Evolutionary conservation across 257 asterid genomes (phyloP).

Genomic region (Primulina tabacum): DNA sequence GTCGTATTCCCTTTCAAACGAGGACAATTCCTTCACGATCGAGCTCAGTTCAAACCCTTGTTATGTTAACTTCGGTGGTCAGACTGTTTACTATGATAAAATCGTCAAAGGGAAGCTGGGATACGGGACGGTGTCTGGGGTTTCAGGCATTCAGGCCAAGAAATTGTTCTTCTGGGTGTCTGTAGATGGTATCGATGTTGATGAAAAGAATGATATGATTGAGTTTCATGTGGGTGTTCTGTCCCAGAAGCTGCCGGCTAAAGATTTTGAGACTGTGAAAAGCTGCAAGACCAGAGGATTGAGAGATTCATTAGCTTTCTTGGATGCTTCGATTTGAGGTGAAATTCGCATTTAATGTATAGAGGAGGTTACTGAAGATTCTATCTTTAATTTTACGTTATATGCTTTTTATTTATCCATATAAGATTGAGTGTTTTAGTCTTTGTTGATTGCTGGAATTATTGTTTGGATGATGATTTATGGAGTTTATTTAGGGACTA

Average conservation of each 20-base stretch:
- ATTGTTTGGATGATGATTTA: too few species aligned
- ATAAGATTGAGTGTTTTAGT: too few species aligned
- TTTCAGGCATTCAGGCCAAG: conserved; percentile 72
- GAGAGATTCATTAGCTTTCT: conserved; percentile 19
- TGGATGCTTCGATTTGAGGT: conserved; percentile 45
- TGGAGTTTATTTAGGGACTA: too few species aligned
- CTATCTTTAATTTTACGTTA: background rate
- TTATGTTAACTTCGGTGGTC: conserved; percentile 53
- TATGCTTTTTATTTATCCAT: too few species aligned
- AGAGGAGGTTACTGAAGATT: background rate
- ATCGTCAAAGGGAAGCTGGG: conserved; percentile 55
- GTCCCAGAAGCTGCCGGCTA: conserved; percentile 48
- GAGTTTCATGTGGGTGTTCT: conserved; percentile 62
- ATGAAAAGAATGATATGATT: conserved; percentile 34
- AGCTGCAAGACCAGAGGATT: conserved; percentile 43
- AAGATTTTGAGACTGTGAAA: conserved; percentile 44
- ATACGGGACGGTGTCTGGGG: conserved; percentile 48
- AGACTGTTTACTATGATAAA: conserved; percentile 50
- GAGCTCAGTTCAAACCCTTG: conserved; percentile 47
- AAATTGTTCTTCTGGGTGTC: conserved; percentile 62
- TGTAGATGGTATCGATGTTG: conserved; percentile 58
- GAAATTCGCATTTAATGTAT: conserved; percentile 12
- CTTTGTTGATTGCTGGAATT: too few species aligned
- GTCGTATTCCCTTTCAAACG: conserved; percentile 39
- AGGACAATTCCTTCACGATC: conserved; percentile 41